Evolutionary conservation across 352 stramenopile genomes (phyloP).

Genomic region (Phytophthora pseudosyringae): DNA sequence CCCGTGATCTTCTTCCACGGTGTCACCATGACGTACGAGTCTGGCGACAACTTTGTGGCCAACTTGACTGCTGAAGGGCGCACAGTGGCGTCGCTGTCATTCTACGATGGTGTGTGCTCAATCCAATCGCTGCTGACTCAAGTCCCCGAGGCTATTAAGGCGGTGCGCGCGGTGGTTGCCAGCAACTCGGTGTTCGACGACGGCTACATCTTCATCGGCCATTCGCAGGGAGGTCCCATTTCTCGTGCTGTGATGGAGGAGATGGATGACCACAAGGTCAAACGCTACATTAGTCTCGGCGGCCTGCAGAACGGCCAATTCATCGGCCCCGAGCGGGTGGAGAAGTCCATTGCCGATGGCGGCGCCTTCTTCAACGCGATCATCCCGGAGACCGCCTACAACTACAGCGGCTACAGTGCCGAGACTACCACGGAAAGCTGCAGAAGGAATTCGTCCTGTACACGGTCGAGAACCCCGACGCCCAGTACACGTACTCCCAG

Average conservation of each 20-base stretch:
- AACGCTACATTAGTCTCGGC: conserved; percentile 17
- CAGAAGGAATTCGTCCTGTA: conserved; percentile 39
- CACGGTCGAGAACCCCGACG: conserved; percentile 14
- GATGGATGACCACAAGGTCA: conserved; percentile 24
- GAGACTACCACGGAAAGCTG: conserved; percentile 31
- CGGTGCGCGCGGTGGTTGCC: conserved; percentile 35
- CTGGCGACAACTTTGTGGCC: conserved; percentile 21
- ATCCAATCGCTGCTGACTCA: conserved; percentile 33
- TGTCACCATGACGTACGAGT: conserved; percentile 21
- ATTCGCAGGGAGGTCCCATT: conserved; percentile 20
- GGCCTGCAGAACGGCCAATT: conserved; percentile 16
- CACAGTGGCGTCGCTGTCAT: conserved; percentile 39
- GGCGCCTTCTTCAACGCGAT: conserved; percentile 20
- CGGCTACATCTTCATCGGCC: conserved; percentile 17
- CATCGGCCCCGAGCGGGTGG: conserved; percentile 12
- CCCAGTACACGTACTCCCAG: conserved; percentile 32
- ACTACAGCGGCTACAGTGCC: conserved; percentile 43
- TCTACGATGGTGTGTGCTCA: conserved; percentile 42
- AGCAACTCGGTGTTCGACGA: conserved; percentile 16
- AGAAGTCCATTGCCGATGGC: conserved; percentile 16
- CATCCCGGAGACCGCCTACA: conserved; percentile 11
- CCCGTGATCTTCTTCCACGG: conserved; percentile 60
- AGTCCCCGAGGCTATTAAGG: conserved; percentile 38
- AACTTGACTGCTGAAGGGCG: conserved; percentile 40
- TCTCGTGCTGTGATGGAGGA: conserved; percentile 20